Evolutionary conservation across 2,329 filamentous ascomycete genomes (phyloP), one percentile per base, ranked within the genome.

Genomic region (Fusarium liriodendri): DNA sequence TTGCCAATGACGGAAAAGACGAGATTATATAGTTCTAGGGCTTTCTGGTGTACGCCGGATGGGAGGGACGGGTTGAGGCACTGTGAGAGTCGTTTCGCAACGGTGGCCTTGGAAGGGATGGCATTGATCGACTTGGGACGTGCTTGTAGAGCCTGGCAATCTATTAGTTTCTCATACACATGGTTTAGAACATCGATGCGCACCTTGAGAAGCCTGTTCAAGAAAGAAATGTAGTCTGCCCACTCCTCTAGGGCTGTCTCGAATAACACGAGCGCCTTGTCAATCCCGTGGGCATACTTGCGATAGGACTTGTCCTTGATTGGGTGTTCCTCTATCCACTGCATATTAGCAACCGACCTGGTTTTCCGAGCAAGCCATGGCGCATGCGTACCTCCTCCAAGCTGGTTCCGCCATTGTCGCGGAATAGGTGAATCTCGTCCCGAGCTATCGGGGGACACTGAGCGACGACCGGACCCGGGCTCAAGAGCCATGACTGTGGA

Each of bases 201-300:
- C 82, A 95, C 94, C 90, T 98, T 98, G 71, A 98, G 87, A 58
- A 99, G 87, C 71, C 95, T 91, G 80, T 94, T 97, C 65, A 99
- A 86, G 82, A 98, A 99, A 20, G 96, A 98, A 79, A 99, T 99
- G 81, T 99, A 99, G 85, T 99, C 97, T 58, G 97, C 97, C 97
- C 97, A 99, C 90, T 99, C 97, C 84, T 98, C 95, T 76, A 98
- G 88, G 33, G 95, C 92, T 18, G 94, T 95, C 81, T 99, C 97
- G 85, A 98, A 99, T 37, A 98, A 88, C 54, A 93, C 90, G 71
- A 99, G 88, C 37, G 95, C 94, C 82, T 95, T 91, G 80, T 98
- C 96, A 75, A 99, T 92, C 67, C 91, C 93, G 58, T 92, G 90
- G 52, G 95, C 95, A 90, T 98, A 99, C 82, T 95, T 93, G 75